phyloP scores from a whole-genome alignment of 129 eudicot genomes.

The Flaveria brownii region DNA sequence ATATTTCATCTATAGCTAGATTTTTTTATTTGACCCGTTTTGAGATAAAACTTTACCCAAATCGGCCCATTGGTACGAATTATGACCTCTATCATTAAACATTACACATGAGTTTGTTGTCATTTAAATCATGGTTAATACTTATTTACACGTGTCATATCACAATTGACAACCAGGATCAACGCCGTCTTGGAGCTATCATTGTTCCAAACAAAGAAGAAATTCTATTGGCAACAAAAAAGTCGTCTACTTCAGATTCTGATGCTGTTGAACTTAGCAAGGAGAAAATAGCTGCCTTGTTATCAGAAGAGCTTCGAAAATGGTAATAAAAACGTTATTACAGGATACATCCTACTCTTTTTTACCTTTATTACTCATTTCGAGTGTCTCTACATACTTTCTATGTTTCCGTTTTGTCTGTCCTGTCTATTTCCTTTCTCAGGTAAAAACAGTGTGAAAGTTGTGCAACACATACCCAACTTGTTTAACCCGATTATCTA shows the following conservation, averaged over 20 bases:
- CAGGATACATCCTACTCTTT: not conserved
- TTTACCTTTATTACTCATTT: not conserved
- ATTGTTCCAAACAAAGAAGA: conserved; percentile 96
- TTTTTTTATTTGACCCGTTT: not conserved
- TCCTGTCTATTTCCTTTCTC: not conserved
- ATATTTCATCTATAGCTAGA: not conserved
- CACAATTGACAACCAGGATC: conserved; percentile 56
- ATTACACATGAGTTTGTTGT: conserved; percentile 2
- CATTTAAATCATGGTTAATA: not conserved
- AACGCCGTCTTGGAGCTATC: conserved; percentile 95
- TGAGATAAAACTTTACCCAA: not conserved
- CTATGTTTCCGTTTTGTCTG: not conserved
- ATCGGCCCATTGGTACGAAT: not conserved
- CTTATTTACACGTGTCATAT: conserved; percentile 4
- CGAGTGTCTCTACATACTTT: not conserved
- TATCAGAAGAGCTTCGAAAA: conserved; percentile 67
- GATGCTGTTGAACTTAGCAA: conserved; percentile 56
- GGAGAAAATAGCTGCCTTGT: conserved; percentile 47
- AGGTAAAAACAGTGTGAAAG: not conserved
- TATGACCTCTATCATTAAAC: not conserved
- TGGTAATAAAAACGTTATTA: conserved; percentile 50
- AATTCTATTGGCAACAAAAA: conserved; percentile 43
- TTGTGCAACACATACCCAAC: not conserved
- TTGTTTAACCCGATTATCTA: not conserved
- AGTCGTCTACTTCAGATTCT: conserved; percentile 40